Conservation (phyloP, 2,329 filamentous ascomycete genomes). For the Metarhizium anisopliae region DNA sequence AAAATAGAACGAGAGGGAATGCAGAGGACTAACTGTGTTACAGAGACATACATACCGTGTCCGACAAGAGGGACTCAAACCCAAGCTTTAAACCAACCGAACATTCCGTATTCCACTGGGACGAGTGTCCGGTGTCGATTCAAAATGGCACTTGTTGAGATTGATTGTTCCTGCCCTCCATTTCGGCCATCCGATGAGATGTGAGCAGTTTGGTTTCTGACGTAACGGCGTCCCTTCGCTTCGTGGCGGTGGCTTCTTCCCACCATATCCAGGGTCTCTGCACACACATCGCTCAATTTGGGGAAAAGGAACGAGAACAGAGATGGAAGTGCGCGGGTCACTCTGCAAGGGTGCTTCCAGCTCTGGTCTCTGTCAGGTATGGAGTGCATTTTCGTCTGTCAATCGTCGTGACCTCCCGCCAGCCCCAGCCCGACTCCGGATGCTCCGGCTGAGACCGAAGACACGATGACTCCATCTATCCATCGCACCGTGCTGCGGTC, state of each 20-base stretch:
- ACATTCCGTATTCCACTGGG: neutral
- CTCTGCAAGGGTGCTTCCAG: too few relatives aligned
- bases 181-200: neutral
- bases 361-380: neutral
- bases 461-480: neutral
- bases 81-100: slow-evolving; percentile 3
- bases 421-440: slow-evolving; percentile 1
- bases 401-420: neutral
- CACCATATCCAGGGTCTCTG: neutral
- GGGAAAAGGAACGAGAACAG: neutral
- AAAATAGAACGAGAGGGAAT: neutral
- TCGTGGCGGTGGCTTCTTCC: neutral
- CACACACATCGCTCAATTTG: neutral
- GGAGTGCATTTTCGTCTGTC: neutral
- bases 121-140: neutral
- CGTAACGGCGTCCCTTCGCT: too few relatives aligned
- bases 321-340: neutral
- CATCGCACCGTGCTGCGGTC: neutral
- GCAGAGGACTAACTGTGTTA: neutral
- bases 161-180: neutral
- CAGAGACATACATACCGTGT: neutral
- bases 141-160: neutral
- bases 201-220: too few relatives aligned
- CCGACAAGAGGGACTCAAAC: neutral
- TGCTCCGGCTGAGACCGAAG: slow-evolving; percentile 1